Percentiles rank a stretch among this genome's conserved stretches.
phyloP scores from a whole-genome alignment of 179 eudicot species.

The Actinidia arguta region DNA sequence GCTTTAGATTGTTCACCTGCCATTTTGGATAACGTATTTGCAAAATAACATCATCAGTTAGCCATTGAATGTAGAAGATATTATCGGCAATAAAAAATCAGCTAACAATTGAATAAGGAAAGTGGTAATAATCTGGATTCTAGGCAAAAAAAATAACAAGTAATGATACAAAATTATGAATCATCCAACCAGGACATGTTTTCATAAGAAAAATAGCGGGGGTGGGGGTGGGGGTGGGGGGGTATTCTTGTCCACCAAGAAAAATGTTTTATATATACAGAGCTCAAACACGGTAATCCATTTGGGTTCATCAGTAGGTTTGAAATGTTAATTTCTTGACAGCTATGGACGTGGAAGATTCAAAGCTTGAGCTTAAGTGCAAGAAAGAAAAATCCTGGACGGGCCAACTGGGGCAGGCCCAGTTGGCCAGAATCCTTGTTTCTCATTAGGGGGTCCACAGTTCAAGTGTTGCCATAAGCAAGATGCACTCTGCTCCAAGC shows the following conservation, averaged over 20 bases:
- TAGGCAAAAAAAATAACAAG: background rate
- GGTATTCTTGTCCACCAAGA: background rate
- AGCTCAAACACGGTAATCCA: background rate
- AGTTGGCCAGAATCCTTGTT: no score
- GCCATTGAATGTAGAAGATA: background rate
- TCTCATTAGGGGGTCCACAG: no score
- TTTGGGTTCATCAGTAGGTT: background rate
- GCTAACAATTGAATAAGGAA: background rate
- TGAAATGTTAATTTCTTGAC: background rate
- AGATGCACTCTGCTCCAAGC: no score
- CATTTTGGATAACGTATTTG: slow-evolving; percentile 12
- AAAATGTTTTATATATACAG: background rate
- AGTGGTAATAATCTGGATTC: background rate
- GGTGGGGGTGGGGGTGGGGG: background rate
- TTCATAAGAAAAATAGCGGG: background rate
- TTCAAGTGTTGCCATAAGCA: no score
- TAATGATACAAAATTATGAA: background rate
- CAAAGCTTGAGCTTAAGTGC: no score
- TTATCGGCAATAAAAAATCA: background rate
- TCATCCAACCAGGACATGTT: background rate
- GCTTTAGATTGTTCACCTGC: slow-evolving; percentile 33
- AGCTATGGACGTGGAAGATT: background rate
- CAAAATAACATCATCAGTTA: slow-evolving; percentile 1
- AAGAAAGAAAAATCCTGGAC: no score
- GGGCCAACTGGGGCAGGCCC: no score